These are phyloP conservation scores for Suhomyces chickasaworum DNA, from an alignment of 1,139 yeast genomes.

Conservation along the genomic window DNA sequence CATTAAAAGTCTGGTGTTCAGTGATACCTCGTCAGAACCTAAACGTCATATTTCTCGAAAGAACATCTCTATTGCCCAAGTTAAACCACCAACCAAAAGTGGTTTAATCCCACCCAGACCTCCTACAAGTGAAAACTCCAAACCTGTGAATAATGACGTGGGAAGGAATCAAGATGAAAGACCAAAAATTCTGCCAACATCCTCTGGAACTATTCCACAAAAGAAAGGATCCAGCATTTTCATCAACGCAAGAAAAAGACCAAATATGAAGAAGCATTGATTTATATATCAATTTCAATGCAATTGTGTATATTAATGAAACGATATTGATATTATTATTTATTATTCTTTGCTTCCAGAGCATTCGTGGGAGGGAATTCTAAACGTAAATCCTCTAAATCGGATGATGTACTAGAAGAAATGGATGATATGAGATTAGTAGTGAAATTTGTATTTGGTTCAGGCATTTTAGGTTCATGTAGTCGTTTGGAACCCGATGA, in stretches of 20 bases:
- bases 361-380: background rate
- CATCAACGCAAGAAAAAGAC: slow-evolving; percentile 17
- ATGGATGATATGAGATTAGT: slow-evolving; percentile 4
- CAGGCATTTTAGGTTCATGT: background rate
- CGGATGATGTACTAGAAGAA: slow-evolving; percentile 6
- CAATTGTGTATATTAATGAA: background rate
- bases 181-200: slow-evolving; percentile 9
- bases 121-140: background rate
- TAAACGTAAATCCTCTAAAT: slow-evolving; percentile 2
- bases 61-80: slow-evolving; percentile 8
- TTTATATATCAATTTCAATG: background rate
- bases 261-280: slow-evolving; percentile 10
- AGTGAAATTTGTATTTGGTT: background rate
- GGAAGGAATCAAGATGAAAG: background rate
- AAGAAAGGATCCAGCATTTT: slow-evolving; percentile 18
- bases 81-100: slow-evolving; percentile 1
- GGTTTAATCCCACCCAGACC: slow-evolving; percentile 7
- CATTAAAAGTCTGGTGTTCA: slow-evolving; percentile 12
- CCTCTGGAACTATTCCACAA: slow-evolving; percentile 11
- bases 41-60: slow-evolving; percentile 3
- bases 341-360: slow-evolving; percentile 2
- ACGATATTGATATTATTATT: slow-evolving; percentile 2
- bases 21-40: background rate
- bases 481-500: too few relatives aligned
- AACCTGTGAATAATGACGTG: background rate